Base-by-base conservation (phyloP, 257 asterid genomes). In the Agastache rugosa region DNA sequence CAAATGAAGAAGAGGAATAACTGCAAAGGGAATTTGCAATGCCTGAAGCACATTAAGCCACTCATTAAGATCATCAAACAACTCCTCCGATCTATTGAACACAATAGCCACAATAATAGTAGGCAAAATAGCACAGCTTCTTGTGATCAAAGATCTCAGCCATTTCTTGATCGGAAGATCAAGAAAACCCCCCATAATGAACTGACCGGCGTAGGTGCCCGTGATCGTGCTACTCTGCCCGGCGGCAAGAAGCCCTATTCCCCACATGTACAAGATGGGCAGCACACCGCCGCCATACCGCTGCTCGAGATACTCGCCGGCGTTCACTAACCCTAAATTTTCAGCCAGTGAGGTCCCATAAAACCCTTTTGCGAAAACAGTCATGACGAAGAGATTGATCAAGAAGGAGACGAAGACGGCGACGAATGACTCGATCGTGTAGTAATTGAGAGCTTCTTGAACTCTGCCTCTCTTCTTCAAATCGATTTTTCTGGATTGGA, bases 221-320 rank as follows among this genome's bases (percentile, higher is more conserved):
- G 95, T 85, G 66, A 87, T 88, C 23, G 95, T 90, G 81, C 95
- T 88, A 66, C 95, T 90, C 79, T 88, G 95, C 29, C 95, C 97
- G 4, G 97, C 97, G 22, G 95, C 91, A 10, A 88, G 83, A 23
- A 90, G 88, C 12, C 97, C 97, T 2, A 90, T 51, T 5, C 90
- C 93, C 95, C 93, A 90, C 0, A 90, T 88, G 82, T 88, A 88
- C 0, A 88, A 83, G 48, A 90, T 80, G 3, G 93, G 93, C 31
- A 88, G 78, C 14, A 75, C 25, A 37, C 91, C 88, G 6, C 89
- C 86, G 1, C 95, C 93, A 19, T 88, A 90, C 37, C 93, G 83
- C 68, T 80, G 63, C 66, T 90, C 82, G 55, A 90, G 97, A 69
- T 78, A 87, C 39, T 85, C 82, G 4, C 93, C 97, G 0, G 97